Percentiles rank a stretch among this genome's conserved stretches.
Evolutionary conservation across 495 filamentous ascomycete genomes (phyloP).

Genomic region (Aspergillus biplanus): DNA sequence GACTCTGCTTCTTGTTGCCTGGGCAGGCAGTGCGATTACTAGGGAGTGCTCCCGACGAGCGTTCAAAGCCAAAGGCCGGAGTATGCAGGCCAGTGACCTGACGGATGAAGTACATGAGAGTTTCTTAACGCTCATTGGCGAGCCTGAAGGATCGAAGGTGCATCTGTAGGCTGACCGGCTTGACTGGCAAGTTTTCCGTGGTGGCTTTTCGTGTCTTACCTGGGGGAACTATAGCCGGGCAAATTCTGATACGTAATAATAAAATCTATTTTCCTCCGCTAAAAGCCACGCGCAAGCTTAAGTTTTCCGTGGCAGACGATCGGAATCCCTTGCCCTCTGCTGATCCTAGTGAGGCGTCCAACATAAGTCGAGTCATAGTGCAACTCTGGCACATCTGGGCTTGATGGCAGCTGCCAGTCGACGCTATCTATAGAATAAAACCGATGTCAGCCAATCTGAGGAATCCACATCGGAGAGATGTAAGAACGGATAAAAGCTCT

Average conservation of each 20-base stretch:
- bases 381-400: neutral
- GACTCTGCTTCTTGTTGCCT: constrained; percentile 76
- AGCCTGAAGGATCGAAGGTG: constrained; percentile 52
- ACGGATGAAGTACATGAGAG: constrained; percentile 87
- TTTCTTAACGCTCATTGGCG: constrained; percentile 75
- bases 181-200: neutral
- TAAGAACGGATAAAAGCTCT: neutral
- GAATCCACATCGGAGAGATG: constrained; percentile 12
- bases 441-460: constrained; percentile 10
- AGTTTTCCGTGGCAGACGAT: neutral
- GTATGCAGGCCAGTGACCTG: constrained; percentile 91
- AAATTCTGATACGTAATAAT: constrained; percentile 10
- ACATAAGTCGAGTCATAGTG: neutral
- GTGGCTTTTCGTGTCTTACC: neutral
- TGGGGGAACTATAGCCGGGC: neutral
- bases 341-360: neutral
- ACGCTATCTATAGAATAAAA: constrained; percentile 1
- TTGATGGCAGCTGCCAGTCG: no score
- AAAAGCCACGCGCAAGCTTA: no score
- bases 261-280: neutral
- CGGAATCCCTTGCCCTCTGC: neutral
- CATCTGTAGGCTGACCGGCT: constrained; percentile 32
- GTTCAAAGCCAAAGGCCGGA: constrained; percentile 83
- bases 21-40: constrained; percentile 84
- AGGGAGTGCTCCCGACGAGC: constrained; percentile 89